A percentile compares a stretch with the other conserved stretches of the same genome.
Evolutionary conservation across 1,139 yeast species (phyloP).

Genomic region (Saccharomyces hybrid): DNA sequence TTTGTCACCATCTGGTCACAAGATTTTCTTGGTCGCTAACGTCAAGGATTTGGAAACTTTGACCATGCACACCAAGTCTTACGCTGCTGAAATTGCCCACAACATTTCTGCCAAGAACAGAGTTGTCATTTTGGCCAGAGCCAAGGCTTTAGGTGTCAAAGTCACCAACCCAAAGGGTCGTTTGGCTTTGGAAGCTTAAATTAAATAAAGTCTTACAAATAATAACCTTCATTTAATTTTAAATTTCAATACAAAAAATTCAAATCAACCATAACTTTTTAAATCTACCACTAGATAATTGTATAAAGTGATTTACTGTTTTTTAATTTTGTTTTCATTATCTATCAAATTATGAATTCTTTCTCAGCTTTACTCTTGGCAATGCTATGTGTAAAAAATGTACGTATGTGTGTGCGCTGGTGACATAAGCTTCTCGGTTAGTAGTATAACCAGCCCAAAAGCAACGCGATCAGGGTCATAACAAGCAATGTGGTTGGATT

Average conservation of each 20-base stretch:
- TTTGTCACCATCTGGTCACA: conserved; percentile 97
- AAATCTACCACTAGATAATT: neutral
- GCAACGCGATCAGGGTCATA: conserved; percentile 47
- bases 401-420: too few relatives aligned
- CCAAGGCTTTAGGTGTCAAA: conserved; percentile 96
- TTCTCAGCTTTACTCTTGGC: neutral
- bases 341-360: neutral
- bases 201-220: conserved; percentile 3
- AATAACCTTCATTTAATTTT: neutral
- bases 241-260: neutral
- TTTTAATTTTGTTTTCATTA: conserved; percentile 9
- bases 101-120: conserved; percentile 97
- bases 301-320: conserved; percentile 3
- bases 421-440: conserved; percentile 18
- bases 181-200: conserved; percentile 93
- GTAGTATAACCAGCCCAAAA: conserved; percentile 52
- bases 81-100: conserved; percentile 99
- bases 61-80: conserved; percentile 94
- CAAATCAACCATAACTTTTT: neutral
- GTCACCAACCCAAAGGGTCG: conserved; percentile 99
- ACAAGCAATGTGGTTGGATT: conserved; percentile 41
- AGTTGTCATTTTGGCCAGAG: conserved; percentile 91
- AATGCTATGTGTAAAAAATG: too few relatives aligned
- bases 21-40: conserved; percentile 91
- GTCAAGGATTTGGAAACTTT: conserved; percentile 88